These are phyloP conservation scores for Verticillium tricorpus DNA, from an alignment of 2,329 filamentous ascomycete genomes.

Conservation along the genomic window DNA sequence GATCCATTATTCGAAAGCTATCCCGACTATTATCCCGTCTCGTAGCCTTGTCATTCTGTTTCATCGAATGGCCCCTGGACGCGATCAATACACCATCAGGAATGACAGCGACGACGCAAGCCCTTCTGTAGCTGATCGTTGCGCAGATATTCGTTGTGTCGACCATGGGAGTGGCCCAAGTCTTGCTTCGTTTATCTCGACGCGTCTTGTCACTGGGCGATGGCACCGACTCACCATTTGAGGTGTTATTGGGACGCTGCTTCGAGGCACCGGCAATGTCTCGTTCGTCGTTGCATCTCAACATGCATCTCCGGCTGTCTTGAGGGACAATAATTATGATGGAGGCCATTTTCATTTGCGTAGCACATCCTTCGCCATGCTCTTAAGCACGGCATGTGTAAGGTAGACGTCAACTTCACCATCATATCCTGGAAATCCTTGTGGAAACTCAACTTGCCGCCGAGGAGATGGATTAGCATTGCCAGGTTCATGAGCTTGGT, in stretches of 20 bases:
- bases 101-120: no score
- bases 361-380: constrained; percentile 8
- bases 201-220: constrained; percentile 25
- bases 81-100: constrained; percentile 2
- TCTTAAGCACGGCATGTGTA: constrained; percentile 8
- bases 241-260: constrained; percentile 16
- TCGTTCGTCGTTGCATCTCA: not conserved
- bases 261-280: not conserved
- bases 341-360: not conserved
- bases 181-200: constrained; percentile 30
- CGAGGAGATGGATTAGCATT: constrained; percentile 29
- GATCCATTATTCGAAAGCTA: not conserved
- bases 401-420: constrained; percentile 30
- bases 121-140: constrained; percentile 18
- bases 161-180: constrained; percentile 33
- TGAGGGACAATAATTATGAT: not conserved
- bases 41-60: not conserved
- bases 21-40: not conserved
- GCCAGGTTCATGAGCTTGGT: constrained; percentile 19
- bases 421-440: constrained; percentile 37
- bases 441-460: constrained; percentile 30
- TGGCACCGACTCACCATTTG: constrained; percentile 32
- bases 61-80: constrained; percentile 16
- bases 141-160: constrained; percentile 31
- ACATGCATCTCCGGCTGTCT: not conserved